These are phyloP conservation scores for Trametes pubescens DNA, from an alignment of 1,284 basidiomycete species.

Conservation along the genomic window DNA sequence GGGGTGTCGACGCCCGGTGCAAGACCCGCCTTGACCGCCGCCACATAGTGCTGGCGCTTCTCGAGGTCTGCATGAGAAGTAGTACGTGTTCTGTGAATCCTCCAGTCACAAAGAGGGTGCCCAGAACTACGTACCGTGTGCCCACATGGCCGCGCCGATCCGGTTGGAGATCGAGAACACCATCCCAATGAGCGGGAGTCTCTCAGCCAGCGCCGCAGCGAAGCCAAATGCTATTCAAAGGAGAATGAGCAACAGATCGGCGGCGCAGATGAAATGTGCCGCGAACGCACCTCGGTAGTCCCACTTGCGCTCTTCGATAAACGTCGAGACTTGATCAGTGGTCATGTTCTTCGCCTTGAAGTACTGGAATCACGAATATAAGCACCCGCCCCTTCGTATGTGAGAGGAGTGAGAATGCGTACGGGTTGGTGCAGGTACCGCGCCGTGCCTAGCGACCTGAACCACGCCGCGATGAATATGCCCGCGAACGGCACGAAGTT, in stretches of 20 bases:
- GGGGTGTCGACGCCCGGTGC: conserved; percentile 7
- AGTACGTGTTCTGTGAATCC: not conserved
- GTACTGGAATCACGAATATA: conserved; percentile 56
- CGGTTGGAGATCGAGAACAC: conserved; percentile 86
- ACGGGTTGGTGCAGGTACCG: conserved; percentile 76
- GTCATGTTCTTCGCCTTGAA: conserved; percentile 86
- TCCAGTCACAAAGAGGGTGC: no score
- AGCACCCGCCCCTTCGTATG: not conserved
- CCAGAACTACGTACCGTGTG: conserved; percentile 66
- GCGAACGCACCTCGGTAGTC: conserved; percentile 74
- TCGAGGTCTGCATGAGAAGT: conserved; percentile 66
- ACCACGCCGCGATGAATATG: conserved; percentile 66
- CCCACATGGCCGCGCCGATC: conserved; percentile 93
- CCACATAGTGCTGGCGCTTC: conserved; percentile 78
- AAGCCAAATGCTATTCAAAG: conserved; percentile 77
- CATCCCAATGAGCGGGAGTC: conserved; percentile 80
- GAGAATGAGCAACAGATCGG: not conserved
- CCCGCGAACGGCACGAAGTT: conserved; percentile 78
- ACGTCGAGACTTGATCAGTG: conserved; percentile 68
- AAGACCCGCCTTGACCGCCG: conserved; percentile 36
- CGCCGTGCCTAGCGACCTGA: conserved; percentile 76
- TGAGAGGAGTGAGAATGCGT: conserved; percentile 31
- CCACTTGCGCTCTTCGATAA: conserved; percentile 89
- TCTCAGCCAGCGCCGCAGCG: conserved; percentile 78
- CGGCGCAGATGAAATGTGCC: not conserved